A percentile compares a stretch with the other conserved stretches of the same genome.
These are phyloP conservation scores for Syzygium syzygioides DNA, from an alignment of 441 rosid species.

Conservation along the genomic window DNA sequence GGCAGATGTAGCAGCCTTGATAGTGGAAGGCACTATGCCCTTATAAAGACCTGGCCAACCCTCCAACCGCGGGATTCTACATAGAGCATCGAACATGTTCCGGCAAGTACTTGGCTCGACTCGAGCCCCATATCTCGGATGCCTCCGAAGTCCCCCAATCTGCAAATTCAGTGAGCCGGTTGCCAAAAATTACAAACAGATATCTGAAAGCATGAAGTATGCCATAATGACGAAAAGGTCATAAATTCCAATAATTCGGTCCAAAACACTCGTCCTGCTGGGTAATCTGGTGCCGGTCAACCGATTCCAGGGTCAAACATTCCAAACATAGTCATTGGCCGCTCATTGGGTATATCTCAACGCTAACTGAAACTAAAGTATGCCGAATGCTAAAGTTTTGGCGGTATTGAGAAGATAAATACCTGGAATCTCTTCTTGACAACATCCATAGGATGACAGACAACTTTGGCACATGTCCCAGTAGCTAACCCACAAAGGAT, in stretches of 20 bases:
- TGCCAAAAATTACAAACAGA: not conserved
- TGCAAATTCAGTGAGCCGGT: conserved; percentile 20
- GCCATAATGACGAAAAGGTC: not conserved
- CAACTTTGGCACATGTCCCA: conserved; percentile 94
- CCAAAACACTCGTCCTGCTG: too few relatives aligned
- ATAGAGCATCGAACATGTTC: conserved; percentile 75
- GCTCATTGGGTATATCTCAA: not conserved
- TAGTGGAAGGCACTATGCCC: conserved; percentile 90
- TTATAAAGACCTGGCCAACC: conserved; percentile 95
- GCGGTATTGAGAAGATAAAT: not conserved
- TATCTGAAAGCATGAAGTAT: not conserved
- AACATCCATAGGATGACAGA: conserved; percentile 96
- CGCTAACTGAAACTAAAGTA: not conserved
- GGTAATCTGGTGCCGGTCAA: not conserved
- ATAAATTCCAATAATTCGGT: not conserved
- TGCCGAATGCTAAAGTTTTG: not conserved
- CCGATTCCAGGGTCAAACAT: not conserved
- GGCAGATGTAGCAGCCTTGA: conserved; percentile 97
- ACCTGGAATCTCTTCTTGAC: conserved; percentile 99
- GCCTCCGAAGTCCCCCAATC: conserved; percentile 90
- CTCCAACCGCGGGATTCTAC: conserved; percentile 48
- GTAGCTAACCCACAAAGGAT: conserved; percentile 85
- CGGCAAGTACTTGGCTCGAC: conserved; percentile 62
- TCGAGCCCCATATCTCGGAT: conserved; percentile 85
- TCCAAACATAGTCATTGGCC: not conserved